Evolutionary conservation across 78 protist genomes (phyloP).

Genomic region (Monosiga brevicollis): DNA sequence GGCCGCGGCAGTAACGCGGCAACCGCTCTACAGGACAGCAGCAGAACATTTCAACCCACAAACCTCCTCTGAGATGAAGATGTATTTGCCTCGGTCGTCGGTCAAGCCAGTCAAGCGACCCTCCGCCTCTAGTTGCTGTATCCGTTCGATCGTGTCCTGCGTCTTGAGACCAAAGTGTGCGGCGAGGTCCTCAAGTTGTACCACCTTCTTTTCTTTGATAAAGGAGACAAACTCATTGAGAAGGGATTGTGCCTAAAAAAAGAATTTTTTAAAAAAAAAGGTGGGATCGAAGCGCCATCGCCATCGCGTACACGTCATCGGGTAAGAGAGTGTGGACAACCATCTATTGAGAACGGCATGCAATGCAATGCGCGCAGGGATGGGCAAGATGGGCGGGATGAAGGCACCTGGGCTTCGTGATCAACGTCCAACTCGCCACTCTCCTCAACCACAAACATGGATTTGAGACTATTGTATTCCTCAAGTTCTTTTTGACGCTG

Average conservation of each 20-base stretch:
- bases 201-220: neutral
- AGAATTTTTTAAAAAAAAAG: too few relatives aligned
- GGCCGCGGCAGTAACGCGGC: too few relatives aligned
- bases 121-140: conserved; percentile 38
- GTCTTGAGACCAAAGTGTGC: neutral
- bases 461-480: neutral
- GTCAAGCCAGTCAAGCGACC: conserved; percentile 61
- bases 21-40: too few relatives aligned
- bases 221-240: neutral
- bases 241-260: too few relatives aligned
- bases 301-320: too few relatives aligned
- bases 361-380: too few relatives aligned
- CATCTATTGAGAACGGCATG: too few relatives aligned
- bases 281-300: too few relatives aligned
- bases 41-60: neutral
- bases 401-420: neutral
- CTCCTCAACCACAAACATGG: neutral
- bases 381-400: too few relatives aligned
- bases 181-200: neutral
- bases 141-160: conserved; percentile 40
- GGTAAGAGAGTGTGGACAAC: too few relatives aligned
- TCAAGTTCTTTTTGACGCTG: neutral
- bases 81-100: conserved; percentile 75
- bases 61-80: conserved; percentile 33
- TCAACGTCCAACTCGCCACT: neutral